Percentiles rank a stretch among this genome's conserved stretches.
These are phyloP conservation scores for Rosa persica DNA, from an alignment of 306 rosid genomes.

Conservation along the genomic window DNA sequence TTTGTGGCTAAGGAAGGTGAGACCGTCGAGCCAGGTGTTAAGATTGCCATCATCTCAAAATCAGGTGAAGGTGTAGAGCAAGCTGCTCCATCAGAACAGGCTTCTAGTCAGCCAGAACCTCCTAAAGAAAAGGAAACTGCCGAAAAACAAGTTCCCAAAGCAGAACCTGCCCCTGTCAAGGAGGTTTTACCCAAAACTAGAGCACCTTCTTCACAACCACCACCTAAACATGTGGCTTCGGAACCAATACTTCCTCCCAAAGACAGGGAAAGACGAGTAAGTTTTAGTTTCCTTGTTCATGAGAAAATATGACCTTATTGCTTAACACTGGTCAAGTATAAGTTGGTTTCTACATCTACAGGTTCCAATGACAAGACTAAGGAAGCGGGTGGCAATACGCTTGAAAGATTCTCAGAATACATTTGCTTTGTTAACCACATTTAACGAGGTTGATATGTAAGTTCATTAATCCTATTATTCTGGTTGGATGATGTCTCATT, in stretches of 20 bases:
- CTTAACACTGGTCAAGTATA: background rate
- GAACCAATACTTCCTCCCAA: slow-evolving; percentile 60
- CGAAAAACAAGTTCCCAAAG: slow-evolving; percentile 34
- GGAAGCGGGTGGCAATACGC: slow-evolving; percentile 67
- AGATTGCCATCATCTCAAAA: slow-evolving; percentile 59
- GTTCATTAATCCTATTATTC: slow-evolving; percentile 7
- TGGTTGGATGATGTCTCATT: background rate
- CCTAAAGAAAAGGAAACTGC: slow-evolving; percentile 33
- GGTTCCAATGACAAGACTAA: slow-evolving; percentile 72
- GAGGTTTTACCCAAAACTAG: slow-evolving; percentile 30
- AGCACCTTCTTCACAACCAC: slow-evolving; percentile 38
- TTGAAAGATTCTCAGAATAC: slow-evolving; percentile 71
- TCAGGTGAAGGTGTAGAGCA: slow-evolving; percentile 47
- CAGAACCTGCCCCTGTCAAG: slow-evolving; percentile 35
- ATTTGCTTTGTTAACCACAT: slow-evolving; percentile 64
- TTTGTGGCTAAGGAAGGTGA: slow-evolving; percentile 60
- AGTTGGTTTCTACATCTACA: slow-evolving; percentile 17
- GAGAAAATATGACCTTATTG: background rate
- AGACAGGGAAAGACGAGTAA: slow-evolving; percentile 70
- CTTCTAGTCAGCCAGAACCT: slow-evolving; percentile 38
- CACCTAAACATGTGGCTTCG: slow-evolving; percentile 31
- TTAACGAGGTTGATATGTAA: slow-evolving; percentile 68
- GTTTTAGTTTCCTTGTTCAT: slow-evolving; percentile 21
- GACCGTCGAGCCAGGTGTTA: slow-evolving; percentile 58
- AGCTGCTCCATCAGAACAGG: slow-evolving; percentile 45